These are phyloP conservation scores for Trematosphaeria pertusa DNA, from an alignment of 2,329 filamentous ascomycete species.

Conservation along the genomic window DNA sequence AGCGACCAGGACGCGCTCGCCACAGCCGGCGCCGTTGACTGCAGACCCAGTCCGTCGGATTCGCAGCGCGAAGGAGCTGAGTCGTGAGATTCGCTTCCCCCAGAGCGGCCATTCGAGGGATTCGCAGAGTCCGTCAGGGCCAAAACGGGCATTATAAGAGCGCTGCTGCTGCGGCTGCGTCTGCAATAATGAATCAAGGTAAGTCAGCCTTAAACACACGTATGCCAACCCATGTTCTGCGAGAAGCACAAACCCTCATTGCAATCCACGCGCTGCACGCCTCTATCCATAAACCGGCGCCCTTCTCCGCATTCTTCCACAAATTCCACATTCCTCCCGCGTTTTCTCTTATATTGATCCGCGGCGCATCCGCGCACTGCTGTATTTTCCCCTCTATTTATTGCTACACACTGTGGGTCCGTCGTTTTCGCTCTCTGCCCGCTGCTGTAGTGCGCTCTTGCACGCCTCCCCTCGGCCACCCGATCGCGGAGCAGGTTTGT, in stretches of 20 bases:
- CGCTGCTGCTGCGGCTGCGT: conserved; percentile 25
- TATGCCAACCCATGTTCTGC: conserved; percentile 32
- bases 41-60: conserved; percentile 35
- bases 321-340: conserved; percentile 40
- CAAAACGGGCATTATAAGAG: conserved; percentile 28
- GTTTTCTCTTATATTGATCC: conserved; percentile 37
- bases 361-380: conserved; percentile 33
- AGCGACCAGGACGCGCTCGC: conserved; percentile 31
- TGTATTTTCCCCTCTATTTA: conserved; percentile 26
- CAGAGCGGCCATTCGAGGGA: conserved; percentile 16
- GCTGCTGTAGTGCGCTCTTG: conserved; percentile 45
- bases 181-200: conserved; percentile 48
- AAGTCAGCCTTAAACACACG: conserved; percentile 41
- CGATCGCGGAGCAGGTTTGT: conserved; percentile 45
- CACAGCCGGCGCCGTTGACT: conserved; percentile 34
- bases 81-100: conserved; percentile 33
- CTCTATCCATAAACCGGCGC: conserved; percentile 39
- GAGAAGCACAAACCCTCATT: conserved; percentile 33
- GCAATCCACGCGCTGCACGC: conserved; percentile 32
- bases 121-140: conserved; percentile 22
- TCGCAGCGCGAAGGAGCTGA: conserved; percentile 29
- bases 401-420: conserved; percentile 41
- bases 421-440: conserved; percentile 29
- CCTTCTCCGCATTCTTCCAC: conserved; percentile 47
- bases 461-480: conserved; percentile 38